Percentiles rank a stretch among this genome's conserved stretches.
Conservation (phyloP, 805 yeast species). For the Suhomyces pyralidae region DNA sequence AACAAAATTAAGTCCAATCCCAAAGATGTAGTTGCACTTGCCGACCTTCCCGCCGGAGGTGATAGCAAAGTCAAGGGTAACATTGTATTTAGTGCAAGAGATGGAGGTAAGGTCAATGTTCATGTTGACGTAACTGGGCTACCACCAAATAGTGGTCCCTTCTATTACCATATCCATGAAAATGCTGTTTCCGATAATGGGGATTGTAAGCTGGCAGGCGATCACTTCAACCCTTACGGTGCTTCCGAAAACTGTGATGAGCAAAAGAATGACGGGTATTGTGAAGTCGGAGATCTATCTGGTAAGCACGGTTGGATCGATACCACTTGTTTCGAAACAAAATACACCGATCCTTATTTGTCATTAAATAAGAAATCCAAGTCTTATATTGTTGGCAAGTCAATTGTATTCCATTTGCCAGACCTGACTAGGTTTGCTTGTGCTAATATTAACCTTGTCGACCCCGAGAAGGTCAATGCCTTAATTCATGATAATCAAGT, state of each 20-base stretch:
- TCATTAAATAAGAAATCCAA: conserved; percentile 56
- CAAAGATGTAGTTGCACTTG: conserved; percentile 50
- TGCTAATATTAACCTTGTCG: conserved; percentile 48
- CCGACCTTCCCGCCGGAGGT: conserved; percentile 51
- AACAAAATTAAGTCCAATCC: conserved; percentile 52
- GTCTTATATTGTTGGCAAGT: conserved; percentile 57
- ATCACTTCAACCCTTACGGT: conserved; percentile 61
- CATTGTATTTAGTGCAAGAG: conserved; percentile 58
- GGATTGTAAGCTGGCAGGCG: conserved; percentile 47
- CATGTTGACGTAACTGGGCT: conserved; percentile 69
- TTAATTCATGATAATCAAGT: conserved; percentile 7
- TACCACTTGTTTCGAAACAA: conserved; percentile 64
- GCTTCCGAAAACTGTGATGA: conserved; percentile 54
- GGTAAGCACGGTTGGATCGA: conserved; percentile 76
- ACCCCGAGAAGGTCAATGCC: conserved; percentile 3
- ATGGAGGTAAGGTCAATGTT: conserved; percentile 60
- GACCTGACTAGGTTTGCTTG: conserved; percentile 59
- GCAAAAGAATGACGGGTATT: conserved; percentile 49
- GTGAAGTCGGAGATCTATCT: conserved; percentile 73
- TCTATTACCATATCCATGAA: conserved; percentile 67
- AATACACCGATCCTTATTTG: conserved; percentile 62
- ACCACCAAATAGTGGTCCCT: conserved; percentile 66
- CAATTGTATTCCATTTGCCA: conserved; percentile 53
- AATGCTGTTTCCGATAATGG: conserved; percentile 47
- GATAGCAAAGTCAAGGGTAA: conserved; percentile 29